A percentile compares a stretch with the other conserved stretches of the same genome.
phyloP scores from a whole-genome alignment of 768 basidiomycete species.

The Russula sp. region DNA sequence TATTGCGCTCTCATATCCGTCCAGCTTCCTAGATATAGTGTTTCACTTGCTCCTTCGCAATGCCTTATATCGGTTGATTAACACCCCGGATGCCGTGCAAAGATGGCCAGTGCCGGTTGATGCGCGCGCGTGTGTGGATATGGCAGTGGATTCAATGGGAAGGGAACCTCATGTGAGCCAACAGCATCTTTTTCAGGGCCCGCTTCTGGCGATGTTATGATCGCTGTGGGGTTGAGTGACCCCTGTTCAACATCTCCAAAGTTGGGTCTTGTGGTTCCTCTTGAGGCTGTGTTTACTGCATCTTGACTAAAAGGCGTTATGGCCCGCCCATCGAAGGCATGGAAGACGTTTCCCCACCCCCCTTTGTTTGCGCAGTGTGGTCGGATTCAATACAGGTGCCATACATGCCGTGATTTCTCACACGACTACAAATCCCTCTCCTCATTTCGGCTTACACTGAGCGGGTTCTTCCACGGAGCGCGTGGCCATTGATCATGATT shows the following conservation, averaged over 20 bases:
- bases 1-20: conserved; percentile 18
- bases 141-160: not conserved
- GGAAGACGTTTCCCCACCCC: not conserved
- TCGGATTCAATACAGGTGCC: conserved; percentile 1
- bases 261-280: not conserved
- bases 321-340: not conserved
- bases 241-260: conserved; percentile 2
- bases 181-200: conserved; percentile 11
- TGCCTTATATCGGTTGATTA: not conserved
- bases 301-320: conserved; percentile 9
- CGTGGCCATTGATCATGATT: not conserved
- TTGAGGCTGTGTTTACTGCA: not conserved
- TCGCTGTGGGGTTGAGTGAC: not conserved
- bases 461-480: not conserved
- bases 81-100: not conserved
- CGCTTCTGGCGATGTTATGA: not conserved
- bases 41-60: conserved; percentile 5
- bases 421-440: not conserved
- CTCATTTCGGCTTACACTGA: not conserved
- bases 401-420: conserved; percentile 5
- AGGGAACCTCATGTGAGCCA: not conserved
- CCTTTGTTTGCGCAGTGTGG: not conserved
- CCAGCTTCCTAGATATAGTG: conserved; percentile 16
- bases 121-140: not conserved
- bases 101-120: not conserved